Evolutionary conservation across 2,329 filamentous ascomycete genomes (phyloP), one percentile per base, ranked within the genome.

Genomic region (Alternaria sp.): DNA sequence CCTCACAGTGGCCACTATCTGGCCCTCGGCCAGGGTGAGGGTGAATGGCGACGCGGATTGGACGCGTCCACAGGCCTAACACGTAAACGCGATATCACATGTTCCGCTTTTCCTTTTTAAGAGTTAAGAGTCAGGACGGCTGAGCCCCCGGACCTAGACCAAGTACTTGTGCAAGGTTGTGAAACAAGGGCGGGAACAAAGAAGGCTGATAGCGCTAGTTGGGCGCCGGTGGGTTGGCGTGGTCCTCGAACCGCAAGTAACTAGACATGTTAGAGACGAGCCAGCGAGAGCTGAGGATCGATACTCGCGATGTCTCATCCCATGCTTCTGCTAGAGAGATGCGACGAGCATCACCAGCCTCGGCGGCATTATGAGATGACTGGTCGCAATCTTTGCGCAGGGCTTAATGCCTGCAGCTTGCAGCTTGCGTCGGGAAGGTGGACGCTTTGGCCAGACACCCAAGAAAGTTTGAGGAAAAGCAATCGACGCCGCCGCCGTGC

Each of bases 21-120:
- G 66, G 65, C 56, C 65, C 70, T 65, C 61, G 64, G 67, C 69
- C 42, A 59, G 67, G 68, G 67, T 61, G 57, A 51, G 56, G 57
- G 66, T 67, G 65, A 71, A 70, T 59, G 60, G 49, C 39, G 62
- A 73, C 71, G 70, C 70, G 72, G 72, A 75, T 78, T 77, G 76
- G 75, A 77, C 76, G 69, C 72, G 75, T 71, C 52, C 56, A 66
- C 24, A 30, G 60, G 53, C 52, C 55, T 55, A 68, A 76, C 73
- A 62, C 71, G 72, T 59, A 47, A 67, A 68, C 76, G 68, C 77
- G 76, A 65, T 72, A 76, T 79, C 77, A 79, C 75, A 74, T 78
- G 74, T 48, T 55, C 52, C 43, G 59, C 68, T 34, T 74, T 62
- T 62, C 67, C 20, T 5, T 59, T 66, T 62, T 42, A 57, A 66